Evolutionary conservation across 805 yeast species (phyloP).

Genomic region (Candida quercuum): DNA sequence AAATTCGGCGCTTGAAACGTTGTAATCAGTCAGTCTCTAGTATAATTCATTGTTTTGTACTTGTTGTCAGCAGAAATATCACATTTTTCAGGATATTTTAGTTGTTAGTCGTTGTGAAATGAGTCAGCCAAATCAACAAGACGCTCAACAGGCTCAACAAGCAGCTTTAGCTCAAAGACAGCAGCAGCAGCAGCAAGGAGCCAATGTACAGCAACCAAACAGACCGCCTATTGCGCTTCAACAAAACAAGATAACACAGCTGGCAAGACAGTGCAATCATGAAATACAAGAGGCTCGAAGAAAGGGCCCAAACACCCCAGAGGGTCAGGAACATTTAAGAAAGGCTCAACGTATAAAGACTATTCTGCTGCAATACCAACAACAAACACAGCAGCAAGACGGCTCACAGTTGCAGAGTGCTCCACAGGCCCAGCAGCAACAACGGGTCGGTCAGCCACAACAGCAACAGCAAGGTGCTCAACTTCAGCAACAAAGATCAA

Average conservation of each 20-base stretch:
- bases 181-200: constrained; percentile 1
- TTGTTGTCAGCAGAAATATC: too few species aligned
- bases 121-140: constrained; percentile 3
- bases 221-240: constrained; percentile 9
- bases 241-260: constrained; percentile 35
- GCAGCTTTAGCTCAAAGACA: neutral
- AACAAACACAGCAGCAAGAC: constrained; percentile 36
- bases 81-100: too few species aligned
- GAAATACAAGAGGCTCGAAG: constrained; percentile 60
- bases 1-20: too few species aligned
- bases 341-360: constrained; percentile 62
- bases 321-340: constrained; percentile 56
- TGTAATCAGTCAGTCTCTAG: neutral
- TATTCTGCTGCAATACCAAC: constrained; percentile 49
- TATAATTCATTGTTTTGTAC: too few species aligned
- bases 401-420: too few species aligned
- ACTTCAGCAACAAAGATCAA: neutral
- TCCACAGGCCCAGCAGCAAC: constrained; percentile 17
- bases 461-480: constrained; percentile 11
- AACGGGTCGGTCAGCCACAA: constrained; percentile 16
- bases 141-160: neutral
- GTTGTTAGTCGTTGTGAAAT: neutral
- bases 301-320: constrained; percentile 53
- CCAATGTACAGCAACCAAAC: constrained; percentile 1
- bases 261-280: constrained; percentile 52